Evolutionary conservation across 495 filamentous ascomycete species (phyloP).

Genomic region (Penicillium pancosmium): DNA sequence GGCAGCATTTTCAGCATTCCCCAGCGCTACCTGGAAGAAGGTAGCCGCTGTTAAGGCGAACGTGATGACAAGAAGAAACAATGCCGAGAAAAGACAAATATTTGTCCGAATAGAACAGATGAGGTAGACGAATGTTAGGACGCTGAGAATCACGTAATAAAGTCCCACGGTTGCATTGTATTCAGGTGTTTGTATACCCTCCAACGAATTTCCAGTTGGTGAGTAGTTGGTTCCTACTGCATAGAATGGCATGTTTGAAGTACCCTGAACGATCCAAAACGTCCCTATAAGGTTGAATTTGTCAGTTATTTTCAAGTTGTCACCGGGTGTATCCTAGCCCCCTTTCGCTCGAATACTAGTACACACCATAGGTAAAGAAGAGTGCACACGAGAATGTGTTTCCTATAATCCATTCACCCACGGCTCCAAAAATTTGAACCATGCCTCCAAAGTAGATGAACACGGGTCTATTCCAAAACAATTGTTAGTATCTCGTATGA

Average conservation of each 20-base stretch:
- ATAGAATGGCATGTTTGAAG: constrained; percentile 36
- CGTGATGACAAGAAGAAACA: constrained; percentile 60
- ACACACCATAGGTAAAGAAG: constrained; percentile 50
- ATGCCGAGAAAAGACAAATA: constrained; percentile 65
- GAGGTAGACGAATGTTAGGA: constrained; percentile 68
- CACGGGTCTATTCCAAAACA: constrained; percentile 35
- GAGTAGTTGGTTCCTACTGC: constrained; percentile 39
- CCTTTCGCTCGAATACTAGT: too few relatives aligned
- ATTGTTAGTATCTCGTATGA: not conserved
- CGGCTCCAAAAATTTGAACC: constrained; percentile 62
- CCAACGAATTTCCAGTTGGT: constrained; percentile 31
- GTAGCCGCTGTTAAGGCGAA: constrained; percentile 60
- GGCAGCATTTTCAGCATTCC: constrained; percentile 37
- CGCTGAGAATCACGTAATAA: constrained; percentile 36
- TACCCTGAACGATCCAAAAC: constrained; percentile 42
- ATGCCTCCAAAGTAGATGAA: constrained; percentile 74
- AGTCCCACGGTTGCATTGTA: constrained; percentile 57
- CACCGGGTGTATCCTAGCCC: too few relatives aligned
- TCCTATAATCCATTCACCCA: constrained; percentile 72
- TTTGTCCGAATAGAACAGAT: constrained; percentile 74
- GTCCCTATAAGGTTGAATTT: constrained; percentile 19
- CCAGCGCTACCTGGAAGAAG: constrained; percentile 55
- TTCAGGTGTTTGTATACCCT: constrained; percentile 31
- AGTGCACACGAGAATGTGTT: constrained; percentile 77
- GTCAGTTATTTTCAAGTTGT: not conserved